Percentiles rank a stretch among this genome's conserved stretches.
These are phyloP conservation scores for Hypoxylon sp. DNA, from an alignment of 2,329 filamentous ascomycete species.

Conservation along the genomic window DNA sequence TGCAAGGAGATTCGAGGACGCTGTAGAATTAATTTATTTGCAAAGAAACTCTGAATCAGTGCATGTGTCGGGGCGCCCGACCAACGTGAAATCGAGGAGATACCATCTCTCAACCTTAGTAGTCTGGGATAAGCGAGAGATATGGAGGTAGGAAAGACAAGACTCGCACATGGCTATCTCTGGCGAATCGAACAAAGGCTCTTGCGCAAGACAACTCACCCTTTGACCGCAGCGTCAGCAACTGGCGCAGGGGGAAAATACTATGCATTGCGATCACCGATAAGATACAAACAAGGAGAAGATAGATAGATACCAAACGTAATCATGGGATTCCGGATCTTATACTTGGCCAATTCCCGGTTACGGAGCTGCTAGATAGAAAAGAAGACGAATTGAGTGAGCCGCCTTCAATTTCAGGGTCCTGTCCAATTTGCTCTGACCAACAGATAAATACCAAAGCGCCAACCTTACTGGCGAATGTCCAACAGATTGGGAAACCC, in stretches of 20 bases:
- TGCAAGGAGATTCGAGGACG: constrained; percentile 34
- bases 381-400: constrained; percentile 31
- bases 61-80: constrained; percentile 11
- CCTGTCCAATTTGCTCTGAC: constrained; percentile 36
- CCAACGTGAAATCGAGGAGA: constrained; percentile 12
- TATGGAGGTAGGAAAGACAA: neutral
- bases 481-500: constrained; percentile 36
- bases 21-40: constrained; percentile 36
- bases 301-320: constrained; percentile 1
- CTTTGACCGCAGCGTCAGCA: constrained; percentile 29
- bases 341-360: constrained; percentile 18
- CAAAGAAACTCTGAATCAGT: constrained; percentile 24
- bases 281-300: constrained; percentile 22
- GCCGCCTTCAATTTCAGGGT: constrained; percentile 42
- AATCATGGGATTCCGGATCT: constrained; percentile 8
- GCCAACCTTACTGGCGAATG: constrained; percentile 32
- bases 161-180: constrained; percentile 32
- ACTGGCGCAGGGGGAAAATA: constrained; percentile 11
- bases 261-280: constrained; percentile 38
- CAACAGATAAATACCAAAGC: constrained; percentile 37
- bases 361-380: constrained; percentile 32
- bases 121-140: neutral
- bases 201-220: constrained; percentile 18
- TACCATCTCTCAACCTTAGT: neutral
- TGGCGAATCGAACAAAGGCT: constrained; percentile 33